Conservation (phyloP, 108 stramenopile genomes). For the Cylindrotheca closterium region DNA sequence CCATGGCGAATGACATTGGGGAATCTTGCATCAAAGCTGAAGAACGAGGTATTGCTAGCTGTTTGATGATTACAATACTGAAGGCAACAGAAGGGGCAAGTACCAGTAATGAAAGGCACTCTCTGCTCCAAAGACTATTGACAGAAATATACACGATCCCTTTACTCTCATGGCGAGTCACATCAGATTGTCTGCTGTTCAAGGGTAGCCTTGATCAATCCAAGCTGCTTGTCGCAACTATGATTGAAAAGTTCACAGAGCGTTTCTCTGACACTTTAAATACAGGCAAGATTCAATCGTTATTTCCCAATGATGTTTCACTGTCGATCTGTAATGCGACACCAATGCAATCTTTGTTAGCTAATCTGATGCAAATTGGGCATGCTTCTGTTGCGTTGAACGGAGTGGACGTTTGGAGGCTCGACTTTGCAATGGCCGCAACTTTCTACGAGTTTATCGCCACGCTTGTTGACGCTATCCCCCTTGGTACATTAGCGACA, state of each 20-base stretch:
- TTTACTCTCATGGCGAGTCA: slow-evolving; percentile 69
- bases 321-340: slow-evolving; percentile 67
- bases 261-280: slow-evolving; percentile 35
- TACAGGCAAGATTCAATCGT: slow-evolving; percentile 39
- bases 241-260: slow-evolving; percentile 41
- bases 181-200: slow-evolving; percentile 7
- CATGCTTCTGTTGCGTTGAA: slow-evolving; percentile 45
- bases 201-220: background rate
- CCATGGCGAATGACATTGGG: slow-evolving; percentile 38
- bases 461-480: slow-evolving; percentile 63
- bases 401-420: slow-evolving; percentile 36
- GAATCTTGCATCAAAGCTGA: slow-evolving; percentile 49
- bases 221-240: slow-evolving; percentile 24
- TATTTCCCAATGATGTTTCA: slow-evolving; percentile 52
- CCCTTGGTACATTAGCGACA: slow-evolving; percentile 65
- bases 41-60: slow-evolving; percentile 42
- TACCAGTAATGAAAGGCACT: background rate
- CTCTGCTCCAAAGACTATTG: slow-evolving; percentile 37
- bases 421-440: slow-evolving; percentile 45
- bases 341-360: slow-evolving; percentile 62
- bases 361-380: slow-evolving; percentile 70
- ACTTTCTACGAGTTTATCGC: slow-evolving; percentile 66
- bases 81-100: slow-evolving; percentile 7
- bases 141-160: slow-evolving; percentile 71
- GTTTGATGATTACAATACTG: slow-evolving; percentile 42